These are phyloP conservation scores for Dryas drummondii DNA, from an alignment of 306 rosid species.

Conservation along the genomic window DNA sequence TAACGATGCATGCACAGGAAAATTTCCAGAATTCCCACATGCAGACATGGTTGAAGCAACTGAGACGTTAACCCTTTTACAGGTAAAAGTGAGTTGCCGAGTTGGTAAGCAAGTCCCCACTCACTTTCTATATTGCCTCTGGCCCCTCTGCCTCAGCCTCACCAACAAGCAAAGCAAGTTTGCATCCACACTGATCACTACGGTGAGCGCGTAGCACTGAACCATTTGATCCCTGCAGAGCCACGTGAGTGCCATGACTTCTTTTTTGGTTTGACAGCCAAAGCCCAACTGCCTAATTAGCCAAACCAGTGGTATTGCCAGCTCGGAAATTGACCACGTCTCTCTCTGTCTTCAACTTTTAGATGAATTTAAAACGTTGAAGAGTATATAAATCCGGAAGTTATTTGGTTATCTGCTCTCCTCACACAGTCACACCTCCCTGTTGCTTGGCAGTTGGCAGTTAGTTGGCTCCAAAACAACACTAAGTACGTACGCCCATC, in stretches of 20 bases:
- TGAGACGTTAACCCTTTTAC: too few species aligned
- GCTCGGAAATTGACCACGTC: conserved; percentile 9
- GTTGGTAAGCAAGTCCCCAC: too few species aligned
- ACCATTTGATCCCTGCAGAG: too few species aligned
- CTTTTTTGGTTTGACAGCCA: neutral
- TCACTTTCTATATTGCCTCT: too few species aligned
- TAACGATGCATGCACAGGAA: neutral
- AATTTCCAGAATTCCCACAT: neutral
- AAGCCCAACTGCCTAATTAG: conserved; percentile 3
- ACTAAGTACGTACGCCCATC: too few species aligned
- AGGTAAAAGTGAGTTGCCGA: too few species aligned
- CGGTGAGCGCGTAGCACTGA: too few species aligned
- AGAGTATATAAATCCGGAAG: neutral
- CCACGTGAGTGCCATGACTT: neutral
- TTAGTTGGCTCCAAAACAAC: neutral
- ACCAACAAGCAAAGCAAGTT: too few species aligned
- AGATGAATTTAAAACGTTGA: too few species aligned
- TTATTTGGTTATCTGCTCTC: neutral
- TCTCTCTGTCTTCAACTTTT: neutral
- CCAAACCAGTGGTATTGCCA: neutral
- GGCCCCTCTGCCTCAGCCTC: too few species aligned
- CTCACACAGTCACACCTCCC: neutral
- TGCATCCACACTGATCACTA: too few species aligned
- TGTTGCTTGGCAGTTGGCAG: conserved; percentile 12
- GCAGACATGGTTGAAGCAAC: too few species aligned